These are phyloP conservation scores for Schoenoplectus tabernaemontani DNA, from an alignment of 202 grass and related monocot species.

Conservation along the genomic window DNA sequence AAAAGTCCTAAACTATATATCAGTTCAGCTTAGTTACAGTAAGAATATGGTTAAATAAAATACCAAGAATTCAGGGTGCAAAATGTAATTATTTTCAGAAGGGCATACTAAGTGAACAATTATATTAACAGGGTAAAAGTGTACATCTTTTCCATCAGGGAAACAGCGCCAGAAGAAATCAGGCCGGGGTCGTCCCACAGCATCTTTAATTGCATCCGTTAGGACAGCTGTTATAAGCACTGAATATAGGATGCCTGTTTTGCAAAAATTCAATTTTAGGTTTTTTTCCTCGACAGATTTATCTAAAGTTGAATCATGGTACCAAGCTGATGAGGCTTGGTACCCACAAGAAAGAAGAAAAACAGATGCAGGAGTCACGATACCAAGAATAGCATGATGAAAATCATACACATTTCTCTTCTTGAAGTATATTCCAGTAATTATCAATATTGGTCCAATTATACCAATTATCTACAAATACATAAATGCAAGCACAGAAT, in stretches of 20 bases:
- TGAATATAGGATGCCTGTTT: constrained; percentile 70
- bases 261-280: background rate
- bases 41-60: background rate
- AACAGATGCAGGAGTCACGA: background rate
- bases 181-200: constrained; percentile 71
- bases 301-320: background rate
- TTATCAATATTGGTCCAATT: constrained; percentile 55
- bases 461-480: constrained; percentile 53
- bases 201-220: constrained; percentile 94
- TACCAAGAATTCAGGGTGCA: background rate
- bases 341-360: constrained; percentile 5
- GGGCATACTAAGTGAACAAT: background rate
- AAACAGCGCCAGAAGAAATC: constrained; percentile 98
- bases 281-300: background rate
- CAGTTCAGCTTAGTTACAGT: background rate
- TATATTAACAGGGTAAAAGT: constrained; percentile 5
- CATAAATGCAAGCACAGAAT: constrained; percentile 7
- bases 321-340: background rate
- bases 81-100: constrained; percentile 3
- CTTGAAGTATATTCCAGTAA: constrained; percentile 62
- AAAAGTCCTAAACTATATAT: background rate
- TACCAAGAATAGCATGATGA: constrained; percentile 83
- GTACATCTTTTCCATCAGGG: constrained; percentile 62
- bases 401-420: constrained; percentile 89
- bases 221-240: constrained; percentile 78